A percentile compares a stretch with the other conserved stretches of the same genome.
phyloP scores from a whole-genome alignment of 2,329 filamentous ascomycete genomes.

The Aspergillus neotritici region DNA sequence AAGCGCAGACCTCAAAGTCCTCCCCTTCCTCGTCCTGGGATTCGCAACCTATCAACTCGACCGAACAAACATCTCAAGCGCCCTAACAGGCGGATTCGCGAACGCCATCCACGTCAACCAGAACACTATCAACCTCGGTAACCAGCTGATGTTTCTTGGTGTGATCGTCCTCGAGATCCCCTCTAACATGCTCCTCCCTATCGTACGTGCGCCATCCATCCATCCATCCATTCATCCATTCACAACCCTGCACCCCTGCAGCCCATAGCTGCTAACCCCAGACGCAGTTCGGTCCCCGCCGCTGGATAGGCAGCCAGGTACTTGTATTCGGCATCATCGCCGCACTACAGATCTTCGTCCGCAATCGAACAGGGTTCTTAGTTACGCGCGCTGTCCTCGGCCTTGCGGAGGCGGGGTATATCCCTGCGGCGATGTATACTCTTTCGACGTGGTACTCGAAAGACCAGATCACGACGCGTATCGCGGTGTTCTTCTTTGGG shows the following conservation, averaged over 20 bases:
- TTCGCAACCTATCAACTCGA: slow-evolving; percentile 47
- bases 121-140: slow-evolving; percentile 44
- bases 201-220: too few relatives aligned
- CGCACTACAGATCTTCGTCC: slow-evolving; percentile 42
- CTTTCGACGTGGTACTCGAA: slow-evolving; percentile 49
- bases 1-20: slow-evolving; percentile 25
- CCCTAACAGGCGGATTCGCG: slow-evolving; percentile 44
- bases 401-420: slow-evolving; percentile 49
- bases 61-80: slow-evolving; percentile 48
- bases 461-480: slow-evolving; percentile 42
- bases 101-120: slow-evolving; percentile 27
- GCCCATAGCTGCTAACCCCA: too few relatives aligned
- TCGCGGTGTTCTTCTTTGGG: slow-evolving; percentile 50
- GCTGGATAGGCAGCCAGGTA: slow-evolving; percentile 48
- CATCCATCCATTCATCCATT: too few relatives aligned
- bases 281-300: slow-evolving; percentile 40
- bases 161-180: slow-evolving; percentile 47
- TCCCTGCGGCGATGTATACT: slow-evolving; percentile 48
- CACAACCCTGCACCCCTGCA: too few relatives aligned
- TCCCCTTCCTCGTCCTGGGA: slow-evolving; percentile 35
- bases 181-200: slow-evolving; percentile 35
- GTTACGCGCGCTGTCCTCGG: slow-evolving; percentile 43
- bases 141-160: slow-evolving; percentile 47
- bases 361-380: slow-evolving; percentile 42
- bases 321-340: slow-evolving; percentile 46